Conservation (phyloP, 345 rosid species). For the Linum trigynum region DNA sequence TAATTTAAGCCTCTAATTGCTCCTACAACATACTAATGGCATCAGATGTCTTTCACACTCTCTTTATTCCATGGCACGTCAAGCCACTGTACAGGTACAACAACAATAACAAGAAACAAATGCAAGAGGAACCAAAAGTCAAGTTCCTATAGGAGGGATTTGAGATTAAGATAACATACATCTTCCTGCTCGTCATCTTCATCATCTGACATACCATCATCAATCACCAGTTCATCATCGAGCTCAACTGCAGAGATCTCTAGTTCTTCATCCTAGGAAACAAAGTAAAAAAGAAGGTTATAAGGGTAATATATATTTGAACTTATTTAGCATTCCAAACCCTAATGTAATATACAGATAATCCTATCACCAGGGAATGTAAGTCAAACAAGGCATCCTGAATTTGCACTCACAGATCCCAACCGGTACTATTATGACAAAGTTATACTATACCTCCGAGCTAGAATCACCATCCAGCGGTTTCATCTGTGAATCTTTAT, state of each 20-base stretch:
- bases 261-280: slow-evolving; percentile 77
- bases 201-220: slow-evolving; percentile 91
- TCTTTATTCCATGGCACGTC: background rate
- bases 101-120: slow-evolving; percentile 11
- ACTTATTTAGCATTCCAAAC: too few relatives aligned
- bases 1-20: too few relatives aligned
- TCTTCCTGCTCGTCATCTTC: slow-evolving; percentile 92
- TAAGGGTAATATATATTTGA: too few relatives aligned
- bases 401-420: background rate
- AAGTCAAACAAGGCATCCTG: too few relatives aligned
- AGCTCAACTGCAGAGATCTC: slow-evolving; percentile 85
- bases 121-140: background rate
- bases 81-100: too few relatives aligned
- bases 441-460: slow-evolving; percentile 60
- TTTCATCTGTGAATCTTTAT: slow-evolving; percentile 70
- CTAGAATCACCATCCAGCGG: slow-evolving; percentile 64
- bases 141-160: background rate
- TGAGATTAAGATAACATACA: slow-evolving; percentile 39
- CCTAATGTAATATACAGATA: too few relatives aligned
- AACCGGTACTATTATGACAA: background rate
- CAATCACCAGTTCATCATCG: slow-evolving; percentile 92
- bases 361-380: too few relatives aligned
- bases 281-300: background rate
- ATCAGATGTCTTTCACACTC: background rate
- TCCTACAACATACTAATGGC: too few relatives aligned